Percentiles rank a stretch among this genome's conserved stretches.
Conservation (phyloP, 2,329 filamentous ascomycete genomes). For the Aschersonia sp. region DNA sequence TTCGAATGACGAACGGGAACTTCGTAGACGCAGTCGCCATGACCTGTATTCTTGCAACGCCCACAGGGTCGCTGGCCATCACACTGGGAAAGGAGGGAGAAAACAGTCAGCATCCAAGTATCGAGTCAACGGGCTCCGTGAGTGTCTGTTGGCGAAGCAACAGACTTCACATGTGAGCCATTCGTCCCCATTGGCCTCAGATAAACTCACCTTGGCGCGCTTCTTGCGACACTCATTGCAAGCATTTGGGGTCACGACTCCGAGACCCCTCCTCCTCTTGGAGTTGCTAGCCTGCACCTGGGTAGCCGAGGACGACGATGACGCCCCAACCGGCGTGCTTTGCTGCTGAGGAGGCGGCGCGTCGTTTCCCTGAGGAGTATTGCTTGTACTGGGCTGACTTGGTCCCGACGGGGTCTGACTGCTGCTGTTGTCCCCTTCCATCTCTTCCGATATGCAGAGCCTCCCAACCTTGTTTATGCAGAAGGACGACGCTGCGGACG, state of each 20-base stretch:
- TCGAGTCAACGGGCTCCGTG: neutral
- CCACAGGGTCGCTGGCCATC: slow-evolving; percentile 42
- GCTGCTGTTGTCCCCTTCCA: slow-evolving; percentile 16
- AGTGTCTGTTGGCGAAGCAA: neutral
- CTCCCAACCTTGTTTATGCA: too few species aligned
- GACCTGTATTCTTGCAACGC: slow-evolving; percentile 39
- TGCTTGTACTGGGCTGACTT: slow-evolving; percentile 16
- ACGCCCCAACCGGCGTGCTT: slow-evolving; percentile 4
- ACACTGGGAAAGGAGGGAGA: slow-evolving; percentile 25
- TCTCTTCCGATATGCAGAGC: slow-evolving; percentile 4
- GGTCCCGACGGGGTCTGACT: slow-evolving; percentile 13
- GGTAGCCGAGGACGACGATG: slow-evolving; percentile 8
- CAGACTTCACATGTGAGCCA: neutral
- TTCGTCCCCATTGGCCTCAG: neutral
- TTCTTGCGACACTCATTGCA: slow-evolving; percentile 49
- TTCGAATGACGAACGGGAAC: slow-evolving; percentile 49
- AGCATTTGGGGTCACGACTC: slow-evolving; percentile 44
- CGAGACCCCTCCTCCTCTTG: slow-evolving; percentile 39
- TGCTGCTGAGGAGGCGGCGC: slow-evolving; percentile 9
- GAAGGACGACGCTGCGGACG: too few species aligned
- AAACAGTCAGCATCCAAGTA: neutral
- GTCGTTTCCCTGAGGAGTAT: slow-evolving; percentile 17
- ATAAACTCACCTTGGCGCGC: slow-evolving; percentile 37
- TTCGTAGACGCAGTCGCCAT: slow-evolving; percentile 45
- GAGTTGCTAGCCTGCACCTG: slow-evolving; percentile 18